These are phyloP conservation scores for Sporopachydermia lactativora DNA, from an alignment of 805 yeast genomes.

Conservation along the genomic window DNA sequence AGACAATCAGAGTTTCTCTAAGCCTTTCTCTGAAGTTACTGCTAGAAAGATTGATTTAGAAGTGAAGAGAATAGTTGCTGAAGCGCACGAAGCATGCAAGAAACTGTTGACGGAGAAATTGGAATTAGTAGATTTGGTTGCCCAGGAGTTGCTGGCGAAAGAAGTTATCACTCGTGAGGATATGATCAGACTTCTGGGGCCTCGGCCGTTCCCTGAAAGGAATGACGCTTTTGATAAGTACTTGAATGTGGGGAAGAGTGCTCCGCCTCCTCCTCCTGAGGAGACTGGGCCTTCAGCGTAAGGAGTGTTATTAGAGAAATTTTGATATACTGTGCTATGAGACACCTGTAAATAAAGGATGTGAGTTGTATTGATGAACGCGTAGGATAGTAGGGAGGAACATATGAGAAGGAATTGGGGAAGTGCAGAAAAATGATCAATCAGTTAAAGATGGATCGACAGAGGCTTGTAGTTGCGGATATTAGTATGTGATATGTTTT, in stretches of 20 bases:
- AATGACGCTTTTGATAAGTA: constrained; percentile 88
- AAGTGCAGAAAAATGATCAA: too few species aligned
- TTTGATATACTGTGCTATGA: too few species aligned
- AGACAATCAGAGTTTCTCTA: constrained; percentile 36
- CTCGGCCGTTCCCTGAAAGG: constrained; percentile 63
- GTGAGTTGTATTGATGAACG: too few species aligned
- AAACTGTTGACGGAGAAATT: constrained; percentile 41
- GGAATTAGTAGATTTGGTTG: constrained; percentile 53
- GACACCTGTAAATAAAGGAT: too few species aligned
- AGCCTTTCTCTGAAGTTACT: constrained; percentile 62
- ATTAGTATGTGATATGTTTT: too few species aligned
- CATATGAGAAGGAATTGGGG: background rate
- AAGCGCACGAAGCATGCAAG: constrained; percentile 48
- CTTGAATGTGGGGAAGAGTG: constrained; percentile 28
- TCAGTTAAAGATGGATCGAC: too few species aligned
- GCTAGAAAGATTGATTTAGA: constrained; percentile 55
- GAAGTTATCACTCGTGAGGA: constrained; percentile 77
- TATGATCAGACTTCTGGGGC: constrained; percentile 63
- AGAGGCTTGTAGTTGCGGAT: too few species aligned
- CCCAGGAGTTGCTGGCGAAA: constrained; percentile 53
- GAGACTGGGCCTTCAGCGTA: constrained; percentile 5
- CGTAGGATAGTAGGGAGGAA: too few species aligned
- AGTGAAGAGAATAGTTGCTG: constrained; percentile 50
- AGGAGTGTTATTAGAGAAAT: too few species aligned
- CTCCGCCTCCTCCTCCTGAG: constrained; percentile 12